These are phyloP conservation scores for Candida glaebosa DNA, from an alignment of 805 yeast genomes.

Conservation along the genomic window DNA sequence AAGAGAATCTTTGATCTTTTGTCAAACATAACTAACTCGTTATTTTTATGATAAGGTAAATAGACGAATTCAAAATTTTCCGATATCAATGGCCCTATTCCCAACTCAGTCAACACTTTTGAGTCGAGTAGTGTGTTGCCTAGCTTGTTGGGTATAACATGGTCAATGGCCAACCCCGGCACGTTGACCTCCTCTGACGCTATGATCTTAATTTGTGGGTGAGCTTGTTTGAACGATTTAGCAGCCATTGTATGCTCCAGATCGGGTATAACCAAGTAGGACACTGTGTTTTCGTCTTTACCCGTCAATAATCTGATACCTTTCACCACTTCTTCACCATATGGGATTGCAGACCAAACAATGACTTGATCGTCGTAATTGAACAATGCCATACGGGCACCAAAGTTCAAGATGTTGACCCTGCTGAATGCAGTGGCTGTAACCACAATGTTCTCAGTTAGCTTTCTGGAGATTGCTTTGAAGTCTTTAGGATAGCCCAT, in stretches of 20 bases:
- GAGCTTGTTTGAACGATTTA: slow-evolving; percentile 44
- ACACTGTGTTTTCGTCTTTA: slow-evolving; percentile 33
- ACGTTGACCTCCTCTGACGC: slow-evolving; percentile 45
- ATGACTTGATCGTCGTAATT: slow-evolving; percentile 28
- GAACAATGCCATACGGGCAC: slow-evolving; percentile 42
- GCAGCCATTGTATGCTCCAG: slow-evolving; percentile 65
- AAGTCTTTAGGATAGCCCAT: slow-evolving; percentile 36
- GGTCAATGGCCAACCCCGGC: slow-evolving; percentile 36
- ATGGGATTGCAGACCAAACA: slow-evolving; percentile 61
- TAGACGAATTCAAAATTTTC: slow-evolving; percentile 52
- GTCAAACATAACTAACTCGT: slow-evolving; percentile 54
- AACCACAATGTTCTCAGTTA: slow-evolving; percentile 32
- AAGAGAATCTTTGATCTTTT: slow-evolving; percentile 45
- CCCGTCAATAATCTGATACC: slow-evolving; percentile 33
- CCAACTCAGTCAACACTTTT: slow-evolving; percentile 22
- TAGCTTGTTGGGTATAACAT: slow-evolving; percentile 27
- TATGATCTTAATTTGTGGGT: slow-evolving; percentile 50
- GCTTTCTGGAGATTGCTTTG: slow-evolving; percentile 25
- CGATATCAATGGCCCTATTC: slow-evolving; percentile 37
- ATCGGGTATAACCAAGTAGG: slow-evolving; percentile 60
- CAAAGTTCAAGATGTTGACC: slow-evolving; percentile 29
- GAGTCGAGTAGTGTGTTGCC: slow-evolving; percentile 32
- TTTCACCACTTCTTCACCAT: slow-evolving; percentile 41
- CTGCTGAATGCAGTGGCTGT: slow-evolving; percentile 34
- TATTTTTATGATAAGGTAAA: slow-evolving; percentile 54